phyloP scores from a whole-genome alignment of 441 rosid species.

The Populus hybrid region DNA sequence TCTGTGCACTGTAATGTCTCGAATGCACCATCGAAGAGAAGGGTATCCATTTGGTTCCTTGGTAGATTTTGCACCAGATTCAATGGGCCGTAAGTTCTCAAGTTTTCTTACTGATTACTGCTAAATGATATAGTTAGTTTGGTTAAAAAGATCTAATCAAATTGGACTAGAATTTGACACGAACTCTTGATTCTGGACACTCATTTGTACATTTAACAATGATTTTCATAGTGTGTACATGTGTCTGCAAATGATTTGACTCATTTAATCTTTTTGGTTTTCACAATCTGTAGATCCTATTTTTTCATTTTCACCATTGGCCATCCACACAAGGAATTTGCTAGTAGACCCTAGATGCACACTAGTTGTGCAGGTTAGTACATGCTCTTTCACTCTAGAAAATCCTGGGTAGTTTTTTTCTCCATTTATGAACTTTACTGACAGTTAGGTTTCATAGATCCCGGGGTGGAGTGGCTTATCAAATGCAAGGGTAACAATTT shows the following conservation, averaged over 20 bases:
- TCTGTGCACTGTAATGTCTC: constrained; percentile 91
- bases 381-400: constrained; percentile 9
- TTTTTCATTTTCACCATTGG: constrained; percentile 90
- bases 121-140: constrained; percentile 5
- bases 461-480: constrained; percentile 99
- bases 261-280: background rate
- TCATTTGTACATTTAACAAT: background rate
- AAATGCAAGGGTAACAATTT: constrained; percentile 92
- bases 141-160: background rate
- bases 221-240: background rate
- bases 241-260: background rate
- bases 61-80: constrained; percentile 93
- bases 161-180: background rate
- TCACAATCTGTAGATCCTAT: constrained; percentile 67
- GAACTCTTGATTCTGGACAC: background rate
- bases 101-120: constrained; percentile 7
- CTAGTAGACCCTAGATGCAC: constrained; percentile 92
- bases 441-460: constrained; percentile 47
- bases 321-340: constrained; percentile 87
- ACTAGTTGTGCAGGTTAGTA: constrained; percentile 84
- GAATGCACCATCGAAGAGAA: constrained; percentile 94
- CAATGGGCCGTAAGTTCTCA: constrained; percentile 78
- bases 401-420: constrained; percentile 10
- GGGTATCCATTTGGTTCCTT: constrained; percentile 97
- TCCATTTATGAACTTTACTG: constrained; percentile 28